These are phyloP conservation scores for Jacaranda mimosifolia DNA, from an alignment of 257 asterid genomes.

Conservation along the genomic window DNA sequence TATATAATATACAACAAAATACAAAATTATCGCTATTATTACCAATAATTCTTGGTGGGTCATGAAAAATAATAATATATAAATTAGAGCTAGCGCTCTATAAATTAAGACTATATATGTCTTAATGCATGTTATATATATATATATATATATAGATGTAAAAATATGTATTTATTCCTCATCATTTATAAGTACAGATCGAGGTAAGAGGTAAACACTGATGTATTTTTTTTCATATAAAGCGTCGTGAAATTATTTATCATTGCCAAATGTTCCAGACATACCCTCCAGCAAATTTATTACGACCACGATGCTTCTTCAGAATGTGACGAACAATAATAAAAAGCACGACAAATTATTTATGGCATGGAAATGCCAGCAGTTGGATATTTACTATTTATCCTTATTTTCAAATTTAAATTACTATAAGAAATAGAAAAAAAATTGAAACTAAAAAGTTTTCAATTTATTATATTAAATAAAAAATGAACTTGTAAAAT, in stretches of 20 bases:
- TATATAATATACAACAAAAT: too few relatives aligned
- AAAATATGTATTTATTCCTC: too few relatives aligned
- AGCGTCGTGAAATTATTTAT: not conserved
- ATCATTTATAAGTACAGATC: too few relatives aligned
- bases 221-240: not conserved
- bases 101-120: not conserved
- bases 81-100: not conserved
- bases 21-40: conserved; percentile 11
- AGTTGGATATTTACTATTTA: conserved; percentile 13
- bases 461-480: too few relatives aligned
- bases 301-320: not conserved
- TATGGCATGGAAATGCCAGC: not conserved
- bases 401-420: not conserved
- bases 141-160: not conserved
- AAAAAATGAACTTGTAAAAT: not conserved
- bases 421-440: not conserved
- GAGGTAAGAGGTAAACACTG: too few relatives aligned
- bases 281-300: conserved; percentile 19
- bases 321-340: conserved; percentile 10
- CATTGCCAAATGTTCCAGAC: conserved; percentile 15
- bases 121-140: not conserved
- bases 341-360: conserved; percentile 16
- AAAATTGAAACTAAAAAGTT: not conserved
- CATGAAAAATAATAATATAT: not conserved
- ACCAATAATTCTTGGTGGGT: conserved; percentile 28